Evolutionary conservation across 1,284 basidiomycete genomes (phyloP), one percentile per base, ranked within the genome.

Genomic region (Ustilago loliicola): DNA sequence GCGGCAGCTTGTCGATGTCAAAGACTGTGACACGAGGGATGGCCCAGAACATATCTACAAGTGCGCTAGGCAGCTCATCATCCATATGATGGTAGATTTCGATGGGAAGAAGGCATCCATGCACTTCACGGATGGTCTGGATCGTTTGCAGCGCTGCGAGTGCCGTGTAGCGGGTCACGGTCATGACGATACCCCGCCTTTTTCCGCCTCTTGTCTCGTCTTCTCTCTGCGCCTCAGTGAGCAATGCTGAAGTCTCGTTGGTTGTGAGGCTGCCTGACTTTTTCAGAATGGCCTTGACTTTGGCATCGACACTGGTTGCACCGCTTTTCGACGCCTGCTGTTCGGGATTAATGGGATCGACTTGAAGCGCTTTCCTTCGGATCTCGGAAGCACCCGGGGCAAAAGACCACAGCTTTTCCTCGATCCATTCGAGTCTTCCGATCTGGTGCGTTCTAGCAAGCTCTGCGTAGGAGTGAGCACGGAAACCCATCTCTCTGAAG

Each of bases 401-500:
- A 48, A 64, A 76, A 4, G 56, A 52, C 73, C 73, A 76, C 6
- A 76, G 29, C 40, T 27, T 64, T 30, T 66, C 63, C 25, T 76
- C 73, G 40, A 76, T 53, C 13, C 34, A 34, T 29, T 76, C 73
- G 30, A 76, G 65, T 53, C 50, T 60, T 13, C 64, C 67, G 1
- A 67, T 67, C 40, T 71, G 56, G 21, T 48, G 47, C 3, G 61
- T 76, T 25, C 73, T 48, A 1, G 68, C 68, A 17, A 76, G 50
- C 57, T 76, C 73, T 25, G 68, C 73, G 27, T 76, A 76, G 19
- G 61, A 36, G 17, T 76, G 67, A 19, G 73, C 65, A 13, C 68
- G 68, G 65, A 76, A 76, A 10, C 73, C 73, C 73, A 76, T 76
- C 52, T 76, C 73, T n/a, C 53, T 51, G 54, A 76, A 71, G 2